phyloP scores from a whole-genome alignment of 129 eudicot species.

The Scalesia atractyloides region DNA sequence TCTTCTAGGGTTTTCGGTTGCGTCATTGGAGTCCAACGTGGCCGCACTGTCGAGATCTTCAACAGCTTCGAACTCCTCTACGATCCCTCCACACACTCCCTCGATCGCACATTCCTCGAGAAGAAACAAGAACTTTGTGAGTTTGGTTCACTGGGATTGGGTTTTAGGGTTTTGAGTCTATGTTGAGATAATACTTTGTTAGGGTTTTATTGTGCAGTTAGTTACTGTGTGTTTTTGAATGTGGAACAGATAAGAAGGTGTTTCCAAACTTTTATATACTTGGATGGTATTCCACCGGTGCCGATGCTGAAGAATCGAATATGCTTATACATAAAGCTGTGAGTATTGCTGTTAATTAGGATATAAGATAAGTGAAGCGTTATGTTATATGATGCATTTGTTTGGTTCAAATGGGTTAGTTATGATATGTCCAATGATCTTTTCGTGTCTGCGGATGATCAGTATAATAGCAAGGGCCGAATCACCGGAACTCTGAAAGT shows the following conservation, averaged over 20 bases:
- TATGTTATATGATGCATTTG: neutral
- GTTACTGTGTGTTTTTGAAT: neutral
- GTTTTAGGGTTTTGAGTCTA: conserved; percentile 22
- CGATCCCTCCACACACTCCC: conserved; percentile 58
- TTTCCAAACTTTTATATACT: conserved; percentile 87
- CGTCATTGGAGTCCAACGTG: conserved; percentile 90
- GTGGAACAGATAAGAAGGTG: conserved; percentile 83
- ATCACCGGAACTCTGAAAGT: too few species aligned
- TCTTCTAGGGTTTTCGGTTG: conserved; percentile 79
- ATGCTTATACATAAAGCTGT: conserved; percentile 93
- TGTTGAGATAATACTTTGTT: neutral
- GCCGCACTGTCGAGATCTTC: conserved; percentile 95
- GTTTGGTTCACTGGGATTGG: conserved; percentile 18
- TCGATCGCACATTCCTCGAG: conserved; percentile 82
- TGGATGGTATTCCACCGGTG: conserved; percentile 98
- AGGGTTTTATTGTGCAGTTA: neutral
- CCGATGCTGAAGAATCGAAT: conserved; percentile 90
- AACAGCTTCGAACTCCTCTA: conserved; percentile 89
- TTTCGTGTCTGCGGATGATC: neutral
- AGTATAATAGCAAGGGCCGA: neutral
- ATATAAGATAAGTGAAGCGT: neutral
- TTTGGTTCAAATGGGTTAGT: neutral
- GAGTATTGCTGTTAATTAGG: conserved; percentile 21
- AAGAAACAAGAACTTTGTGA: conserved; percentile 97
- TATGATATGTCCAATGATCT: neutral